Evolutionary conservation across 1,284 basidiomycete species (phyloP).

Genomic region (Cutaneotrichosporon dermatis): DNA sequence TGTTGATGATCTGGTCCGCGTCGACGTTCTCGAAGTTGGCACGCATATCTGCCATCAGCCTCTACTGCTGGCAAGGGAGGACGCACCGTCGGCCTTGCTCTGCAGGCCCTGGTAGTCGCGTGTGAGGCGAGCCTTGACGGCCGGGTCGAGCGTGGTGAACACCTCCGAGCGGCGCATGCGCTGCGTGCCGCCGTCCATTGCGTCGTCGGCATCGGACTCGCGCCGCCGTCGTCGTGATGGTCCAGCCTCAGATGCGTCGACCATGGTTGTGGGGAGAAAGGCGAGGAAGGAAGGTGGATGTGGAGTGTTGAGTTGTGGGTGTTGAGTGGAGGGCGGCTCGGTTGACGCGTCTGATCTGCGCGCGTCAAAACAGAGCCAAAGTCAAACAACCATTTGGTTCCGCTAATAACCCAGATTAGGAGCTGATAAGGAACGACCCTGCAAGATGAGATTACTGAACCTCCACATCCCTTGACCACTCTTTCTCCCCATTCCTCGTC

Average conservation of each 20-base stretch:
- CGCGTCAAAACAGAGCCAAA: no score
- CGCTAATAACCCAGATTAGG: not conserved
- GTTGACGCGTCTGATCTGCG: no score
- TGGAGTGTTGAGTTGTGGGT: not conserved
- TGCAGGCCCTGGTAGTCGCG: constrained; percentile 29
- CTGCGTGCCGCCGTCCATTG: not conserved
- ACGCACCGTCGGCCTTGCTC: constrained; percentile 32
- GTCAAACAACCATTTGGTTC: not conserved
- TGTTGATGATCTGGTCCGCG: constrained; percentile 18
- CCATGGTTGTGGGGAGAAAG: not conserved
- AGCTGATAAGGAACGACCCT: no score
- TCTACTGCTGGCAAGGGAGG: no score
- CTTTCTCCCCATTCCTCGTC: no score
- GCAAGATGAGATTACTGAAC: no score
- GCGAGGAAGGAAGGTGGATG: not conserved
- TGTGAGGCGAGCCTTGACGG: constrained; percentile 23
- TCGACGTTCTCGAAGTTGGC: constrained; percentile 31
- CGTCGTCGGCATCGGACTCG: not conserved
- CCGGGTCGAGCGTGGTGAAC: constrained; percentile 26
- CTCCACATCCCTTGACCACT: no score
- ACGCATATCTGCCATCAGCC: constrained; percentile 26
- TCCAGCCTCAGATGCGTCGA: not conserved
- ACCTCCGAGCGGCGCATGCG: constrained; percentile 16
- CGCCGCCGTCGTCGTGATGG: constrained; percentile 4
- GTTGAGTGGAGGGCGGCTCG: no score